Conservation (phyloP, 2,329 filamentous ascomycete genomes). For the Colletotrichum sp. region DNA sequence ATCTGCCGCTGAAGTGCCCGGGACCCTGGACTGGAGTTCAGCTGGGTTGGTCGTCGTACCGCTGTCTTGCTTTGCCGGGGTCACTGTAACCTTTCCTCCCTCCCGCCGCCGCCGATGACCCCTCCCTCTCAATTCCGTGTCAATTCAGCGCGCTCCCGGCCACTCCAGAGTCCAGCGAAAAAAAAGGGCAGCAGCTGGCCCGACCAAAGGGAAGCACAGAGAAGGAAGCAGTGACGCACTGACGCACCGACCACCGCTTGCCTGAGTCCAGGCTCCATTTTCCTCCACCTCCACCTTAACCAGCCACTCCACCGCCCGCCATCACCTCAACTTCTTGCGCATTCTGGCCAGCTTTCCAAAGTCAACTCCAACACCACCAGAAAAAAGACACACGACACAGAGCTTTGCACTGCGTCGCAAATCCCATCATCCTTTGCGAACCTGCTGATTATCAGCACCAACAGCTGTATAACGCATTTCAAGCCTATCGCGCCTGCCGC, state of each 20-base stretch:
- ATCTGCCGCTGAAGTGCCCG: conserved; percentile 11
- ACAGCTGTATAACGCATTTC: neutral
- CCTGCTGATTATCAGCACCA: neutral
- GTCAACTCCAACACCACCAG: conserved; percentile 1
- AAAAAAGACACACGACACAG: conserved; percentile 7
- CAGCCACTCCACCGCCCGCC: conserved; percentile 11
- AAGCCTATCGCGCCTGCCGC: neutral
- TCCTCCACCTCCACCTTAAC: conserved; percentile 8
- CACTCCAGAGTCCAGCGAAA: neutral
- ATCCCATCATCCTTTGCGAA: neutral
- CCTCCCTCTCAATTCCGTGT: neutral
- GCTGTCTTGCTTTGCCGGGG: neutral
- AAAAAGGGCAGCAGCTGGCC: neutral
- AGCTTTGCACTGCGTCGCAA: neutral
- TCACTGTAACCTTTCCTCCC: neutral
- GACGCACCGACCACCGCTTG: conserved; percentile 21
- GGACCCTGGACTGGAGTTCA: conserved; percentile 6
- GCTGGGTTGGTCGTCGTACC: neutral
- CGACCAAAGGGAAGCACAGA: conserved; percentile 4
- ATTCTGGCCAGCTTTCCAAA: conserved; percentile 20
- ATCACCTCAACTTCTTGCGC: conserved; percentile 20
- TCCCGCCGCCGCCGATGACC: neutral
- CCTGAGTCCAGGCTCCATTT: conserved; percentile 16
- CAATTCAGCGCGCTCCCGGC: neutral
- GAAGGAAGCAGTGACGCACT: conserved; percentile 18